Conservation (phyloP, 1,284 basidiomycete species). For the Abortiporus biennis region DNA sequence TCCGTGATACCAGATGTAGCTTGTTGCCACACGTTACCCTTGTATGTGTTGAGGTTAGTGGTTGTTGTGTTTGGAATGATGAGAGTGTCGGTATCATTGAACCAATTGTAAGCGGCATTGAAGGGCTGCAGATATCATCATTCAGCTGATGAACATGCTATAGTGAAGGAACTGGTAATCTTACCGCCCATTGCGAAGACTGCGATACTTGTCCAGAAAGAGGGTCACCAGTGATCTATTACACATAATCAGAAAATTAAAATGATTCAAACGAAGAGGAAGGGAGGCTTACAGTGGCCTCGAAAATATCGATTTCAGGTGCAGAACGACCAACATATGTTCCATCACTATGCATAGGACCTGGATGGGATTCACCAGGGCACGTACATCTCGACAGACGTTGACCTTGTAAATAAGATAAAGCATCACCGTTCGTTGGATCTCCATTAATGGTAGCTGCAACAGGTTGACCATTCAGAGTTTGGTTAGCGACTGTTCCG, state of each 20-base stretch:
- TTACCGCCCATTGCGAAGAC: conserved; percentile 37
- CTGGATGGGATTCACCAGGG: conserved; percentile 45
- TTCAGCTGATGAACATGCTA: neutral
- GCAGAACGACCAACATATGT: conserved; percentile 45
- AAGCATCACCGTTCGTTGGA: conserved; percentile 23
- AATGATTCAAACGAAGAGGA: conserved; percentile 7
- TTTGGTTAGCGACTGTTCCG: conserved; percentile 52
- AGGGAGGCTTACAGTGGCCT: conserved; percentile 31
- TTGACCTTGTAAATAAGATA: conserved; percentile 46
- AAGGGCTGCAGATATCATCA: conserved; percentile 34
- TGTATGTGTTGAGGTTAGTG: conserved; percentile 45
- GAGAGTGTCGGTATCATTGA: conserved; percentile 37
- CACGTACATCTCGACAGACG: conserved; percentile 52
- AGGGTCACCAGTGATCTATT: conserved; percentile 21
- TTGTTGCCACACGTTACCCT: conserved; percentile 49
- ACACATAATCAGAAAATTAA: conserved; percentile 10
- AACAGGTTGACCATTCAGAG: conserved; percentile 28
- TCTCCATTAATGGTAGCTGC: conserved; percentile 38
- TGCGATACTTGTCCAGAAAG: conserved; percentile 35
- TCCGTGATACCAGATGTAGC: conserved; percentile 30
- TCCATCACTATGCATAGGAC: conserved; percentile 43
- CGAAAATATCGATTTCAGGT: conserved; percentile 45
- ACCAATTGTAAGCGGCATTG: conserved; percentile 35
- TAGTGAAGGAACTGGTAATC: conserved; percentile 13
- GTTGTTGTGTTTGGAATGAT: conserved; percentile 36